Evolutionary conservation across 805 yeast genomes (phyloP).

Genomic region (Schwanniomyces polymorphus): DNA sequence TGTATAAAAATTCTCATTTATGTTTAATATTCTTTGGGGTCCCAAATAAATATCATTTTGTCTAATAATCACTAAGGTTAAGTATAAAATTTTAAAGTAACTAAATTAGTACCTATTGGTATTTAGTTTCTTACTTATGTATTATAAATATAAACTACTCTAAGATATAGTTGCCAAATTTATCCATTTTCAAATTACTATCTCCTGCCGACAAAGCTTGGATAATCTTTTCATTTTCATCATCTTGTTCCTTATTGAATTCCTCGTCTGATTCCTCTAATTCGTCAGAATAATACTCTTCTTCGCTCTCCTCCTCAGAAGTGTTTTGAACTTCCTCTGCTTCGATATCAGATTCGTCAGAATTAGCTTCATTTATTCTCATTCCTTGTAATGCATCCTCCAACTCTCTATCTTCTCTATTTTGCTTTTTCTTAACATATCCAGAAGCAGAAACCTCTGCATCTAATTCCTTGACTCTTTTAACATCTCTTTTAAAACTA

Average conservation of each 20-base stretch:
- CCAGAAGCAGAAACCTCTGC: slow-evolving; percentile 93
- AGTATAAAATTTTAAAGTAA: neutral
- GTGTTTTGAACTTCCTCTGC: slow-evolving; percentile 39
- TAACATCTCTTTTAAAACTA: slow-evolving; percentile 71
- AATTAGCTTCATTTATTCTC: slow-evolving; percentile 46
- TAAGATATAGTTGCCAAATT: slow-evolving; percentile 75
- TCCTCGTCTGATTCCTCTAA: slow-evolving; percentile 34
- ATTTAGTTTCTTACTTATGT: neutral
- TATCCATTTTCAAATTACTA: slow-evolving; percentile 73
- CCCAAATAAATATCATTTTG: slow-evolving; percentile 11
- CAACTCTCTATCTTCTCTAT: slow-evolving; percentile 56
- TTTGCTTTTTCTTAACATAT: slow-evolving; percentile 41
- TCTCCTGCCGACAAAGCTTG: slow-evolving; percentile 68
- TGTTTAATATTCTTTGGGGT: slow-evolving; percentile 12
- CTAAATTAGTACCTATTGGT: neutral
- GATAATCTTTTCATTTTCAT: slow-evolving; percentile 57
- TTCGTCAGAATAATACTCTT: slow-evolving; percentile 19
- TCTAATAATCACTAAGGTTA: neutral
- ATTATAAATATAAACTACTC: slow-evolving; percentile 28
- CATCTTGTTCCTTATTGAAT: slow-evolving; percentile 32
- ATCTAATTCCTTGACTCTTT: slow-evolving; percentile 70
- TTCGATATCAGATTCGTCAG: slow-evolving; percentile 27
- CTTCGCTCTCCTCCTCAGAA: slow-evolving; percentile 33
- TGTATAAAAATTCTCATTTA: slow-evolving; percentile 12
- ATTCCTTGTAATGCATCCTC: slow-evolving; percentile 73